phyloP scores from a whole-genome alignment of 805 yeast species.

The Pichia nanzhaoensis region DNA sequence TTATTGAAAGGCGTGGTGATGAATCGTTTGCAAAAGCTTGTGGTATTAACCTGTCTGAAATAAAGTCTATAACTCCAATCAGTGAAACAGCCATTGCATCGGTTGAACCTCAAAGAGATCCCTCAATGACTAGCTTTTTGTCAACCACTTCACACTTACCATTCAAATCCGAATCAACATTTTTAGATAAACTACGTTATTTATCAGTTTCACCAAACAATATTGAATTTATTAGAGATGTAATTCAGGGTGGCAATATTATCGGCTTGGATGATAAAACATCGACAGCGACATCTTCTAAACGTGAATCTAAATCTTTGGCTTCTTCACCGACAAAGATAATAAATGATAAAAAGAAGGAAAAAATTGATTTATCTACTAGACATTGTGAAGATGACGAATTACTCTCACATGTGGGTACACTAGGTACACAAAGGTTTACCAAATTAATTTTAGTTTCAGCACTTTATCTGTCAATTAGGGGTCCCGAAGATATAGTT shows the following conservation, averaged over 20 bases:
- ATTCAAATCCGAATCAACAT: neutral
- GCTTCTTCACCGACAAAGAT: neutral
- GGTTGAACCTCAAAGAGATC: neutral
- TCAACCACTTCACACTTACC: neutral
- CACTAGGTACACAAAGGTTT: constrained; percentile 14
- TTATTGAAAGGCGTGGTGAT: constrained; percentile 11
- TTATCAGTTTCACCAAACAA: constrained; percentile 6
- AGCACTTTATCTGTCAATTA: constrained; percentile 14
- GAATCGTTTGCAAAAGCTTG: constrained; percentile 7
- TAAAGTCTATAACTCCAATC: neutral
- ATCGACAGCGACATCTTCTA: neutral
- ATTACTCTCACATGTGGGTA: constrained; percentile 7
- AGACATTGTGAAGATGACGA: constrained; percentile 7
- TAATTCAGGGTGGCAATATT: neutral
- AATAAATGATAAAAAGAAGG: neutral
- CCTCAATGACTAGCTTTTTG: neutral
- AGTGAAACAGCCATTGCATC: too few relatives aligned
- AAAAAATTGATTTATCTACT: constrained; percentile 1
- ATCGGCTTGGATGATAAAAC: neutral
- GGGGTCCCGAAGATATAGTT: constrained; percentile 16
- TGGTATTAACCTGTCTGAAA: neutral
- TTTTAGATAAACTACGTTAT: constrained; percentile 2
- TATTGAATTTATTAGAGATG: constrained; percentile 3
- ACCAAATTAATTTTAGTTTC: constrained; percentile 17
- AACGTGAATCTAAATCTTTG: neutral